Conservation (phyloP, 2,329 filamentous ascomycete genomes). For the Dendryphion nanum region DNA sequence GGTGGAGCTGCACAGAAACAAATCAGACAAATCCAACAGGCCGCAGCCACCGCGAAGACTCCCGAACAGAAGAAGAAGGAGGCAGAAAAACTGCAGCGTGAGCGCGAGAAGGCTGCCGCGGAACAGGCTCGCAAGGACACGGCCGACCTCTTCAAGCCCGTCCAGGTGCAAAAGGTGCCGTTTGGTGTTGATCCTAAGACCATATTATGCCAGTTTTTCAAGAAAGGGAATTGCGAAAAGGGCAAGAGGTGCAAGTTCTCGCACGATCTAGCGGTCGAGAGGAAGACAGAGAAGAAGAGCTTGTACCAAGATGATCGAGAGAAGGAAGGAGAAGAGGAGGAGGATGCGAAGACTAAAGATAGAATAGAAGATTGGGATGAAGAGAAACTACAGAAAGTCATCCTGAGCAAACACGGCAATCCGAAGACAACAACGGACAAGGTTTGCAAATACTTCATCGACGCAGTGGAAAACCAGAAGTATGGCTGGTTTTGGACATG, state of each 20-base stretch:
- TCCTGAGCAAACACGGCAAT: slow-evolving; percentile 95
- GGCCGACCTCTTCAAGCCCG: slow-evolving; percentile 81
- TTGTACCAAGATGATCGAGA: slow-evolving; percentile 83
- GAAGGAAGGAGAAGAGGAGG: slow-evolving; percentile 67
- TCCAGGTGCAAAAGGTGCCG: slow-evolving; percentile 95
- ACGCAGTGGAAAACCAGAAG: slow-evolving; percentile 95
- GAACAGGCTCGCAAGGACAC: slow-evolving; percentile 80
- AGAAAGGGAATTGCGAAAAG: slow-evolving; percentile 97
- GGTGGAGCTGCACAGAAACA: slow-evolving; percentile 85
- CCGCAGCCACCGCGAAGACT: slow-evolving; percentile 71
- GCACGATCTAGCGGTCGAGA: slow-evolving; percentile 83
- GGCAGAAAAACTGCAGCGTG: slow-evolving; percentile 62
- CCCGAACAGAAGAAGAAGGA: slow-evolving; percentile 83
- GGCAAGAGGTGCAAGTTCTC: slow-evolving; percentile 93
- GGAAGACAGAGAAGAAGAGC: slow-evolving; percentile 89
- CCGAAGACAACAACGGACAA: slow-evolving; percentile 94
- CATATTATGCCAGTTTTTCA: slow-evolving; percentile 92
- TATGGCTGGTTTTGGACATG: slow-evolving; percentile 99
- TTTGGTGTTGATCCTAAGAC: slow-evolving; percentile 99
- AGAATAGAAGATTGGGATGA: slow-evolving; percentile 98
- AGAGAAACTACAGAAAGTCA: slow-evolving; percentile 86
- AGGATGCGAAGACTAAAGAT: slow-evolving; percentile 76
- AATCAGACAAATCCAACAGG: slow-evolving; percentile 78
- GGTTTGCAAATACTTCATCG: slow-evolving; percentile 98
- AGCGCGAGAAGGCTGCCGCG: slow-evolving; percentile 87